phyloP scores from a whole-genome alignment of 2,329 filamentous ascomycete genomes.

The Fusarium globosum region DNA sequence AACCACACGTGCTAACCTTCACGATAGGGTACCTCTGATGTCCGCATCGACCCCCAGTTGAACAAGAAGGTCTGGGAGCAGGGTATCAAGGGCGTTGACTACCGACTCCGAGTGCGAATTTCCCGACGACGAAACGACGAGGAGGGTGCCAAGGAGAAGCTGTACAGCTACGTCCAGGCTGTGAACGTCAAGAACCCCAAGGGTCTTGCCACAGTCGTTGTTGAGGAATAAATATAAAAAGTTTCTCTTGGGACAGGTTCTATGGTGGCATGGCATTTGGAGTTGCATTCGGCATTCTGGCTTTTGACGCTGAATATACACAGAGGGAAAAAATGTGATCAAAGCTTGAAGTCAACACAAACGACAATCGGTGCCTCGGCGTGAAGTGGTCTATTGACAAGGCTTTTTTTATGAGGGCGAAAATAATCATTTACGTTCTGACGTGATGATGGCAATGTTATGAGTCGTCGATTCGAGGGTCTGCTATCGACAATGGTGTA shows the following conservation, averaged over 20 bases:
- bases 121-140: constrained; percentile 99
- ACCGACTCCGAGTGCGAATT: constrained; percentile 97
- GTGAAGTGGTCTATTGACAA: constrained; percentile 43
- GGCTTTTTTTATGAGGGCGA: constrained; percentile 36
- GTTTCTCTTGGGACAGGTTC: constrained; percentile 55
- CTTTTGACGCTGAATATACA: constrained; percentile 55
- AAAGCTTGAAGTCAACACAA: constrained; percentile 45
- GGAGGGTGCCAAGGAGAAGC: constrained; percentile 99
- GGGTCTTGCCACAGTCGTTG: constrained; percentile 92
- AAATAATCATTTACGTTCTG: constrained; percentile 40
- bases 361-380: constrained; percentile 44
- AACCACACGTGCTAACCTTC: constrained; percentile 33
- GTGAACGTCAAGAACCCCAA: constrained; percentile 99
- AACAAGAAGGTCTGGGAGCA: constrained; percentile 99
- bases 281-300: constrained; percentile 60
- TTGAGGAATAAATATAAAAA: constrained; percentile 72
- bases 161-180: constrained; percentile 99
- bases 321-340: constrained; percentile 52
- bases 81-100: constrained; percentile 98
- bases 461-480: constrained; percentile 43
- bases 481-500: constrained; percentile 44
- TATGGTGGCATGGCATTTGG: constrained; percentile 59
- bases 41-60: constrained; percentile 97
- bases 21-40: constrained; percentile 88
- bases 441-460: constrained; percentile 39